Evolutionary conservation across 441 rosid species (phyloP), one percentile per base, ranked within the genome.

Genomic region (Gossypium trilobum): DNA sequence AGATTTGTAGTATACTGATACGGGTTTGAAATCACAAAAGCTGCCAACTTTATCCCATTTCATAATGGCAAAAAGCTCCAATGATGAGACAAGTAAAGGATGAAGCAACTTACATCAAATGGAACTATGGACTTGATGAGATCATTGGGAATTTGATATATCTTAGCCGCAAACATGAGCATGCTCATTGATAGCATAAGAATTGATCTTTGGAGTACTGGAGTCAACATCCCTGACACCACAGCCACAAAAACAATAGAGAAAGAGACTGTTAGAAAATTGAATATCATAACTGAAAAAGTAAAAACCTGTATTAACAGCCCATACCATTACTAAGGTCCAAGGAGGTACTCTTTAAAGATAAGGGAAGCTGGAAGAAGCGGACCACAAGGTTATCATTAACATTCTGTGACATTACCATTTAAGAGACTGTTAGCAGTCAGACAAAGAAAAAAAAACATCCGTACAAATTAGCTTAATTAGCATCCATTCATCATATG

Each of bases 281-380:
- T 23, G 52, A 79, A 65, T 36, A 71, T 48, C 0, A 48, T 55
- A 39, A 66, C 58, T 2, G 36, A 48, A 74, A 19, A 0, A 57
- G 16, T 10, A 62, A 78, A 42, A 63, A 44, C 60, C 33, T 77
- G 72, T 74, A 73, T 51, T 70, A 71, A 75, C 25, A n/a, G 65
- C 19, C 54, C 58, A 58, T 89, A 92, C 99, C 96, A 42, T 80
- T 81, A 70, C 78, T 82, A 22, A 84, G 78, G 58, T 88, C 92
- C 79, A 91, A 73, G 46, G 87, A 81, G 46, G 83, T 66, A 54
- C 79, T 86, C 79, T 84, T 85, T 51, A 95, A 86, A 31, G 96
- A 91, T 63, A 91, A 78, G 22, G 90, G 82, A 77, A 93, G 95
- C 85, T 95, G 99, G 81, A 95, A 92, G 87, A 85, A 84, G 73